Evolutionary conservation across 257 asterid species (phyloP), one percentile per base, ranked within the genome.

Genomic region (Jacaranda copaia): DNA sequence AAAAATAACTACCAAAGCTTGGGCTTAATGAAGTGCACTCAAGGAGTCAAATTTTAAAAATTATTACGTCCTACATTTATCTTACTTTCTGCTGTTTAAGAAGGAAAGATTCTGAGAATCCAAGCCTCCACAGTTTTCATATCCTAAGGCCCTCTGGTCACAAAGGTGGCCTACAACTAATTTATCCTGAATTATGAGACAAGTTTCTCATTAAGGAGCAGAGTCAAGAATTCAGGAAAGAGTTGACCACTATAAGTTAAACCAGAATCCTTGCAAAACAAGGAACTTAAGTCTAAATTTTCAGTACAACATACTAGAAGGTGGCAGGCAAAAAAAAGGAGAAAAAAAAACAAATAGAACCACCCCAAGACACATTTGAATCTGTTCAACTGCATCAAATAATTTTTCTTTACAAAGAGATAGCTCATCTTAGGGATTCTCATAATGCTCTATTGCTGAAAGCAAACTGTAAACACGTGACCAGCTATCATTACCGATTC

Each of bases 401-500:
- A 60, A 13, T 58, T 56, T 13, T 10, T 68, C 46, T 46, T 9
- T 25, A 55, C 56, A 46, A 25, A 25, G 39, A 36, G 64, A 52
- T 20, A 60, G 16, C 57, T 70, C 57, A 32, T 40, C 57, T 15
- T 25, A n/a, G 14, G 18, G 39, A 46, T 11, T 16, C 40, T 15
- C 62, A 14, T 38, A 32, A 51, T 5, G 72, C 61, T 68, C 57
- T 51, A 39, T 48, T 11, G n/a, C 40, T 12, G 56, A 43, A 52
- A 56, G 35, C 18, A 79, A 77, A 75, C 60, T n/a, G 70, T 19
- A 75, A 69, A 78, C 62, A 45, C 16, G 42, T 45, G 57, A 61
- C 56, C 16, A 73, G 66, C 61, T 73, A 58, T 81, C 77, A 74
- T 87, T 81, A 93, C 97, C 94, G 98, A 95, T 86, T 93, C 97